Percentiles rank a stretch among this genome's conserved stretches.
Evolutionary conservation across 371 early-diverging fungal genomes (phyloP).

Genomic region (Syncephalastrum contaminatum): DNA sequence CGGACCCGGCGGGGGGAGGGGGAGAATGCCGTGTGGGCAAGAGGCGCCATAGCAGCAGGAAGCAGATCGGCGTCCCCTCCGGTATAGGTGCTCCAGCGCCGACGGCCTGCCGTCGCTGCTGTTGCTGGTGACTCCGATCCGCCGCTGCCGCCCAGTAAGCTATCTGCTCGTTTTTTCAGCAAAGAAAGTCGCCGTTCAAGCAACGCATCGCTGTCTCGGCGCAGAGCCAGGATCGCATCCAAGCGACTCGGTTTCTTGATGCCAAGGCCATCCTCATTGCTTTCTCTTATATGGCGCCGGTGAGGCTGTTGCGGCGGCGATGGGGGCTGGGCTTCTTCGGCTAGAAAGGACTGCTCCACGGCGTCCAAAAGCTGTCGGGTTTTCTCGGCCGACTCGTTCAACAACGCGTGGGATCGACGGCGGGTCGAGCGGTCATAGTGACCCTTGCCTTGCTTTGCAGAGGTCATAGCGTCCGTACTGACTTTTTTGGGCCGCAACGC

Average conservation of each 20-base stretch:
- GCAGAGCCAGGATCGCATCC: slow-evolving; percentile 13
- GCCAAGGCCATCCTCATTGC: not conserved
- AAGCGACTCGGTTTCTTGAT: slow-evolving; percentile 14
- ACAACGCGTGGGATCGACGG: slow-evolving; percentile 3
- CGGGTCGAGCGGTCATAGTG: not conserved
- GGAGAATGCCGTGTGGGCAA: not conserved
- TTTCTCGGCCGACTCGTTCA: slow-evolving; percentile 11
- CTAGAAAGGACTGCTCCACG: slow-evolving; percentile 10
- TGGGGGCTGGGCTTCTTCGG: not conserved
- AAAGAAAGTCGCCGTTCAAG: slow-evolving; percentile 16
- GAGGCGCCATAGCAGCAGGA: not conserved
- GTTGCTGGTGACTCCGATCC: not conserved
- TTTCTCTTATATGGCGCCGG: not conserved
- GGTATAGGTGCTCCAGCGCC: slow-evolving; percentile 8
- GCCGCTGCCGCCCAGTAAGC: slow-evolving; percentile 1
- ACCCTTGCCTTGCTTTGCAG: too few species aligned
- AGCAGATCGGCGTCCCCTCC: not conserved
- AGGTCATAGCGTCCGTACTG: not conserved
- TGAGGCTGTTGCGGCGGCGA: not conserved
- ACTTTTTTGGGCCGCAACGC: not conserved
- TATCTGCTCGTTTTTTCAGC: slow-evolving; percentile 10
- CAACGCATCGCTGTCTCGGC: slow-evolving; percentile 15
- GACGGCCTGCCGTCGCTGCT: not conserved
- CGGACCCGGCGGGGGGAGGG: too few species aligned
- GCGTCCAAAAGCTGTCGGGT: slow-evolving; percentile 11